Percentiles rank a stretch among this genome's conserved stretches.
Conservation (phyloP, 768 basidiomycete species). For the Suillus placidus region DNA sequence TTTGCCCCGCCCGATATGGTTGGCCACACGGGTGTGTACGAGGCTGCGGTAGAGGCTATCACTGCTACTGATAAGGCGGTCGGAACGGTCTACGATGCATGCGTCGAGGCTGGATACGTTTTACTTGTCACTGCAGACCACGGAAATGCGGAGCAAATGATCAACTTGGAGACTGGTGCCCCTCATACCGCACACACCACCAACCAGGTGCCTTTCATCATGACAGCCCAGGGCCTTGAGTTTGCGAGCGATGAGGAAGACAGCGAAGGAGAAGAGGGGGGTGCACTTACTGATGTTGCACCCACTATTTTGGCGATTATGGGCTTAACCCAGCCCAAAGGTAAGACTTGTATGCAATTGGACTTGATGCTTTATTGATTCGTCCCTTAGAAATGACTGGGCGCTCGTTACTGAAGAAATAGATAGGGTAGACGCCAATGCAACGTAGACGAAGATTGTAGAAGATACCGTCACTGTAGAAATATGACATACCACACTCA, state of each 20-base stretch:
- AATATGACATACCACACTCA: neutral
- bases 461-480: neutral
- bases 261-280: constrained; percentile 59
- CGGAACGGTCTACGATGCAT: constrained; percentile 83
- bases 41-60: constrained; percentile 90
- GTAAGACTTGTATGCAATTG: constrained; percentile 37
- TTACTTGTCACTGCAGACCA: constrained; percentile 91
- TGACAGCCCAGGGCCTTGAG: constrained; percentile 64
- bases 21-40: constrained; percentile 90
- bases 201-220: constrained; percentile 87
- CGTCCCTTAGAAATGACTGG: constrained; percentile 33
- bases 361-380: neutral
- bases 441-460: neutral
- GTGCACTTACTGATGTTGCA: constrained; percentile 88
- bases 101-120: constrained; percentile 83
- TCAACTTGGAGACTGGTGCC: constrained; percentile 76
- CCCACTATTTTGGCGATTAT: constrained; percentile 84
- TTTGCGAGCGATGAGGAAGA: constrained; percentile 56
- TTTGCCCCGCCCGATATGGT: constrained; percentile 99
- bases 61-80: constrained; percentile 88
- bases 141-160: constrained; percentile 96
- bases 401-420: constrained; percentile 29
- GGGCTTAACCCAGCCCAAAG: constrained; percentile 71
- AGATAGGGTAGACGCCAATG: neutral
- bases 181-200: constrained; percentile 94